Conservation (phyloP, 108 stramenopile genomes). For the Cyclostephanos tholiformis region DNA sequence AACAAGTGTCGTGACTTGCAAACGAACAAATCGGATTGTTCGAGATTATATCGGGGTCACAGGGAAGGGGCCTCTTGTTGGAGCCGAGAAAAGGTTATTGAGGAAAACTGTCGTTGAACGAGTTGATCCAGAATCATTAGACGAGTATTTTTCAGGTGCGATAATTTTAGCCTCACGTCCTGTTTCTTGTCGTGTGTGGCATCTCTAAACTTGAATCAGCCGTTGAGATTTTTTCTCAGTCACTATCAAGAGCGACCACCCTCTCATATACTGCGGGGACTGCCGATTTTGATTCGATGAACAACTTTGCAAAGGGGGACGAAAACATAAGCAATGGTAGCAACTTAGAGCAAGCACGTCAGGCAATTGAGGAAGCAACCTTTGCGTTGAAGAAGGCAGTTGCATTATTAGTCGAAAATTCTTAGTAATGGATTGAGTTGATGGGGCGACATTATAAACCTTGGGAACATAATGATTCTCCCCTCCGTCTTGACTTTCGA, state of each 20-base stretch:
- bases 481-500: background rate
- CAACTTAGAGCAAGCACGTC: conserved; percentile 62
- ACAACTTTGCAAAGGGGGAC: conserved; percentile 72
- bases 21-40: conserved; percentile 66
- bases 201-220: conserved; percentile 13
- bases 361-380: conserved; percentile 64
- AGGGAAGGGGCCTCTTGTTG: conserved; percentile 76
- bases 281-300: conserved; percentile 74
- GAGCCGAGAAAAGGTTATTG: conserved; percentile 60
- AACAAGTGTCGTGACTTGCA: conserved; percentile 67
- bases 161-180: background rate
- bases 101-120: conserved; percentile 52
- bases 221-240: conserved; percentile 63
- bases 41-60: conserved; percentile 77
- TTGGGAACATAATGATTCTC: background rate
- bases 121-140: conserved; percentile 63
- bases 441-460: no score
- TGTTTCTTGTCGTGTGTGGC: conserved; percentile 7
- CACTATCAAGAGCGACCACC: conserved; percentile 57
- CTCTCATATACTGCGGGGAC: conserved; percentile 70
- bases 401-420: conserved; percentile 18
- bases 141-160: conserved; percentile 60
- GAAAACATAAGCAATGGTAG: conserved; percentile 26
- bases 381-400: conserved; percentile 53
- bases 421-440: no score